Base-by-base conservation (phyloP, 2,329 filamentous ascomycete genomes). In the Paramyrothecium sp. region DNA sequence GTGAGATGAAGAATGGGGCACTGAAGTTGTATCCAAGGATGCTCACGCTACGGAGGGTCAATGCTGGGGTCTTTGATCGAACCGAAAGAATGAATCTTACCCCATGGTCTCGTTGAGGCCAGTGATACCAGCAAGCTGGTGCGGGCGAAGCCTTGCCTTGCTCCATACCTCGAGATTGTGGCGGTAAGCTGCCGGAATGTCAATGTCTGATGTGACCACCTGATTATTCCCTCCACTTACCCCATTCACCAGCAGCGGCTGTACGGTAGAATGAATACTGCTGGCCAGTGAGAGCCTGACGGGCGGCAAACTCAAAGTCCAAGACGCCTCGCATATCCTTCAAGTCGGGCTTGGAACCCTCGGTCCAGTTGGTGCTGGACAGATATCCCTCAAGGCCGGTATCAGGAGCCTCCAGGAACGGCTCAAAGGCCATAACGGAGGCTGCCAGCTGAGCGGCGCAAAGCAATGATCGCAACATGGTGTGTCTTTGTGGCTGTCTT, bases 101-200 rank as follows among this genome's bases (percentile, higher is more conserved):
- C 60, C 60, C 12, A 76, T 58, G 2, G 71, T 72, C 54, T 70
- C 62, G 41, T 75, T 74, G 20, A 74, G 63, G 13, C 65, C 63
- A 10, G 63, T 64, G 47, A 80, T 73, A 56, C 54, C 62, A 8
- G 63, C 65, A 1, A 67, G 63, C n/a, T 67, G 62, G 11, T 65
- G 63, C 58, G 78, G 75, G 46, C 78, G 71, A 23, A 81, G 67
- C 46, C 73, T 71, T 54, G 75, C 77, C 58, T 78, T 76, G 41
- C 73, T 66, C 72, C 73, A 82, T 46, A 79, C 73, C 56, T 81
- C 78, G 7, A 82, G 72, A 64, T 82, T 81, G 68, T 81, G 78
- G 51, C 78, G 73, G 72, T 82, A 82, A 1, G 75, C 62, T 61
- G 17, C 26, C 26, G 10, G 2, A 23, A 16, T 38, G 38, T 44